Evolutionary conservation across 148 eudicot species (phyloP).

Genomic region (Rhododendron simsii): DNA sequence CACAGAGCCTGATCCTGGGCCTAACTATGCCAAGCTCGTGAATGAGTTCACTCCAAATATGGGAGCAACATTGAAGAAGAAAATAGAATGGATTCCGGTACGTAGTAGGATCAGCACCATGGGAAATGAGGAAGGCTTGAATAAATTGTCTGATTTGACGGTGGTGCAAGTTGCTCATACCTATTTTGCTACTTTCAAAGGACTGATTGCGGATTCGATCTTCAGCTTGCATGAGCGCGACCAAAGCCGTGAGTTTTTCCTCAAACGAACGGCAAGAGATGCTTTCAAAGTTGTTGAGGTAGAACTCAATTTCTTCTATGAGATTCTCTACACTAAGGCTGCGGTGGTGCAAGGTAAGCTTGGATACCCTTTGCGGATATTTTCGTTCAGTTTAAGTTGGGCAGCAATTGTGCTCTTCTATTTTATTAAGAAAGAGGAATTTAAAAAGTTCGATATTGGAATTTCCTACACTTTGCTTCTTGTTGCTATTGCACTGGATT

Average conservation of each 20-base stretch:
- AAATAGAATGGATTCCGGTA: constrained; percentile 14
- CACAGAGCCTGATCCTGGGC: constrained; percentile 35
- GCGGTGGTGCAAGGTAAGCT: constrained; percentile 14
- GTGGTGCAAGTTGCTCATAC: constrained; percentile 25
- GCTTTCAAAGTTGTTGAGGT: constrained; percentile 50
- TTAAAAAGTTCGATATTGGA: constrained; percentile 13
- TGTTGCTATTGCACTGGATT: constrained; percentile 37
- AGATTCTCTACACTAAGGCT: constrained; percentile 43
- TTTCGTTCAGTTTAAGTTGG: constrained; percentile 17
- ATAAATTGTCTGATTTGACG: constrained; percentile 7
- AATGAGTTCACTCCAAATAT: constrained; percentile 29
- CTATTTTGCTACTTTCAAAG: constrained; percentile 37
- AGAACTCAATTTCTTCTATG: constrained; percentile 50
- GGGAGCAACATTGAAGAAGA: constrained; percentile 20
- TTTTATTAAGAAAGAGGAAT: constrained; percentile 1
- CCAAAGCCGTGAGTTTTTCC: constrained; percentile 33
- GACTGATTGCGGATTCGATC: constrained; percentile 42
- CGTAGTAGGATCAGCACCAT: neutral
- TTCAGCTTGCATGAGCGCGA: constrained; percentile 40
- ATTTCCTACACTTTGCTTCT: constrained; percentile 24
- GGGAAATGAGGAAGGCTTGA: constrained; percentile 4
- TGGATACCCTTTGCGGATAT: constrained; percentile 18
- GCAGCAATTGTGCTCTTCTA: constrained; percentile 19
- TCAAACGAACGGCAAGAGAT: constrained; percentile 19
- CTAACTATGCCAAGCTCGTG: constrained; percentile 45